phyloP scores from a whole-genome alignment of 768 basidiomycete genomes.

The Russula brevipes region DNA sequence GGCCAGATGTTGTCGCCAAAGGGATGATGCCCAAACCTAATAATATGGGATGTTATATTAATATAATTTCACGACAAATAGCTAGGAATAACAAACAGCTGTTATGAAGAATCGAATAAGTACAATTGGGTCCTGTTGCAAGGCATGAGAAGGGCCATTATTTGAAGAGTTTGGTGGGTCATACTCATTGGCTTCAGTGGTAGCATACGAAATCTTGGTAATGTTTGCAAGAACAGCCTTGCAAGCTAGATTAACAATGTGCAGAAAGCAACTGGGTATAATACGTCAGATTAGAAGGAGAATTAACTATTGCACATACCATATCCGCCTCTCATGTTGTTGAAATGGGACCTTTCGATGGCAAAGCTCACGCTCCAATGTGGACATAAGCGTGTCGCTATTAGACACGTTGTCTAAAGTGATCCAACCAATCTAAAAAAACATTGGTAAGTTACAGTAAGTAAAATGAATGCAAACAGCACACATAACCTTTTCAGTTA shows the following conservation, averaged over 20 bases:
- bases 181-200: no score
- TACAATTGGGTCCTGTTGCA: no score
- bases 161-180: no score
- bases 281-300: slow-evolving; percentile 24
- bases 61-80: no score
- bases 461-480: neutral
- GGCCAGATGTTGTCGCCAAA: neutral
- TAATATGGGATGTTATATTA: neutral
- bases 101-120: no score
- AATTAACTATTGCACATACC: slow-evolving; percentile 24
- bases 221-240: neutral
- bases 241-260: slow-evolving; percentile 22
- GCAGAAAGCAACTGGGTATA: slow-evolving; percentile 24
- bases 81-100: no score
- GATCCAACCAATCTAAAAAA: slow-evolving; percentile 37
- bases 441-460: neutral
- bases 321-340: neutral
- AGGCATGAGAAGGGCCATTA: no score
- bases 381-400: slow-evolving; percentile 21
- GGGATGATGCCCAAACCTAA: neutral
- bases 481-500: slow-evolving; percentile 29
- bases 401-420: slow-evolving; percentile 33
- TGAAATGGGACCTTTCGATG: neutral
- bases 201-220: neutral
- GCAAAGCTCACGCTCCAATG: neutral